Conservation (phyloP, 345 rosid genomes). For the Murraya paniculata region DNA sequence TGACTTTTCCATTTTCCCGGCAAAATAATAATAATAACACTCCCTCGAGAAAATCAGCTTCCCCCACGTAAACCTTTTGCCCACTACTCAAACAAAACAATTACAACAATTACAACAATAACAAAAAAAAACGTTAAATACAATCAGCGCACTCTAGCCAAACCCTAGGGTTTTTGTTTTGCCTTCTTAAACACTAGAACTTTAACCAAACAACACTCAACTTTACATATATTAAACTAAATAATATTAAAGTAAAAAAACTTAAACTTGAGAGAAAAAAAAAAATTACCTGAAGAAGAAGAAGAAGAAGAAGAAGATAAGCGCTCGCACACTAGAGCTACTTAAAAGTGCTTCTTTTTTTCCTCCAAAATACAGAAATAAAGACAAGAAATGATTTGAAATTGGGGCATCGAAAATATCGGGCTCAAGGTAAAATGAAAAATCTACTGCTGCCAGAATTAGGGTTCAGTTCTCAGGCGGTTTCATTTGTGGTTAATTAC, state of each 20-base stretch:
- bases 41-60: slow-evolving; percentile 22
- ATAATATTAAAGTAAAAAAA: neutral
- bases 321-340: neutral
- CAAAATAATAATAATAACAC: neutral
- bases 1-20: slow-evolving; percentile 27
- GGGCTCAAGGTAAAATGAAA: neutral
- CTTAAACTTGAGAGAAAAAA: neutral
- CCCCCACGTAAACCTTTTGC: neutral
- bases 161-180: neutral
- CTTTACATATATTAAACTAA: neutral
- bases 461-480: slow-evolving; percentile 16
- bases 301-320: slow-evolving; percentile 6
- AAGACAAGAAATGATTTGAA: neutral
- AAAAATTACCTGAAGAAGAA: slow-evolving; percentile 18
- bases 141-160: neutral
- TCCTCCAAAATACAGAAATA: neutral
- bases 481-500: neutral
- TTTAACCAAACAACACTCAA: neutral
- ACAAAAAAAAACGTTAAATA: neutral
- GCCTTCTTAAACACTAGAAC: neutral
- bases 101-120: neutral
- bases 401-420: neutral
- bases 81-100: neutral
- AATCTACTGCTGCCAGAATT: neutral
- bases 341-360: neutral